Evolutionary conservation across 306 rosid species (phyloP), one percentile per base, ranked within the genome.

Genomic region (Bauhinia variegata): DNA sequence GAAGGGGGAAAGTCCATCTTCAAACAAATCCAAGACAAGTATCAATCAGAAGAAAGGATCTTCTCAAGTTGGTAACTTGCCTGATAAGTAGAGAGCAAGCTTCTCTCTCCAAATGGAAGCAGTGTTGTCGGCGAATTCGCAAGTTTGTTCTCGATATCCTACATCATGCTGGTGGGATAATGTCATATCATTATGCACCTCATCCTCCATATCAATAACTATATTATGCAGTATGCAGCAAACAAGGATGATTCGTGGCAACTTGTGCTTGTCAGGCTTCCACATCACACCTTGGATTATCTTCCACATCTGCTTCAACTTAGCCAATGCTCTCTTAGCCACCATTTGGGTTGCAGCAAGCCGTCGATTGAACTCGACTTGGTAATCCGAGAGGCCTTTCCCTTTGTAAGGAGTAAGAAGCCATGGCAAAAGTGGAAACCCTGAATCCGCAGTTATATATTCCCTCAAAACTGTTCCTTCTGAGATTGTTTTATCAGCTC

Each of bases 201-300:
- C 87, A 72, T 92, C 97, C 65, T 85, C 83, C 92, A 87, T 73
- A 67, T 89, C 96, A 16, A 92, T 87, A 14, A 85, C 79, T 54
- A 92, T 89, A 43, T 92, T 92, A 74, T 92, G 97, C 9, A 92
- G 88, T 50, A 92, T 73, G 70, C 97, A 92, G 72, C 96, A 92
- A 58, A 85, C 96, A 48, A 85, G 89, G 39, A 92, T 73, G 49
- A 89, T 85, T 80, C 96, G 83, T 11, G 97, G 97, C 59, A 92
- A 68, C 62, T 80, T 83, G 56, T 85, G 76, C 77, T 86, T 89
- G 54, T 92, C 92, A 55, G 97, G 95, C 77, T 80, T 87, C 96
- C 95, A 89, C 97, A 89, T 84, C 18, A 89, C 84, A 36, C 97
- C 95, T 61, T 83, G 79, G 47, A 92, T 92, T 68, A 92, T 87